Conservation (phyloP, 1,284 basidiomycete species). For the Singerocomus inundabilis region DNA sequence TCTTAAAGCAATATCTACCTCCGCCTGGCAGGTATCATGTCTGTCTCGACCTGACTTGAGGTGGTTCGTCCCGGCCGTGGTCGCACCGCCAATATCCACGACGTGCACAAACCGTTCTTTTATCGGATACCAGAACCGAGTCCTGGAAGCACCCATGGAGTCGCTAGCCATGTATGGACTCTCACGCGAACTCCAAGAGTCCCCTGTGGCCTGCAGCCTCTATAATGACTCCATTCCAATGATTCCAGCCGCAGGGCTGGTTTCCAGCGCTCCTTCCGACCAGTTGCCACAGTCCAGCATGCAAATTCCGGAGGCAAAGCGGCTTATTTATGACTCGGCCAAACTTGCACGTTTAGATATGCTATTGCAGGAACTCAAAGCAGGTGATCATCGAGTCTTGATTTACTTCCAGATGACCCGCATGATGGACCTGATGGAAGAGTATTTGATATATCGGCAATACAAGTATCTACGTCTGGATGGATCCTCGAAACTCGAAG, state of each 20-base stretch:
- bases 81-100: slow-evolving; percentile 82
- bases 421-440: slow-evolving; percentile 99
- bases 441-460: slow-evolving; percentile 96
- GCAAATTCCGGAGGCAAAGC: slow-evolving; percentile 93
- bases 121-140: slow-evolving; percentile 65
- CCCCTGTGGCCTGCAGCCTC: slow-evolving; percentile 48
- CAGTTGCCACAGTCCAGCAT: slow-evolving; percentile 86
- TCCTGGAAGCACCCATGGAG: slow-evolving; percentile 68
- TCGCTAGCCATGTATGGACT: slow-evolving; percentile 85
- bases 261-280: slow-evolving; percentile 64
- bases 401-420: slow-evolving; percentile 99
- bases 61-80: slow-evolving; percentile 79
- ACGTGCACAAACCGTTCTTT: slow-evolving; percentile 80
- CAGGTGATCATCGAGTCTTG: slow-evolving; percentile 90
- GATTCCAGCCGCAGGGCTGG: slow-evolving; percentile 67
- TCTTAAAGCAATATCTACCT: slow-evolving; percentile 60
- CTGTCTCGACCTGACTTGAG: slow-evolving; percentile 77
- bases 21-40: slow-evolving; percentile 72
- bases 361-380: slow-evolving; percentile 90
- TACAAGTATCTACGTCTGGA: slow-evolving; percentile 98
- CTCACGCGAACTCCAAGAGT: slow-evolving; percentile 67
- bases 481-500: slow-evolving; percentile 93
- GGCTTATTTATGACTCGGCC: slow-evolving; percentile 95
- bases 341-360: slow-evolving; percentile 92
- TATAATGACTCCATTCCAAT: slow-evolving; percentile 60